Evolutionary conservation across 192 early-diverging fungal species (phyloP), one percentile per base, ranked within the genome.

Genomic region (Mycoemilia scoparia): DNA sequence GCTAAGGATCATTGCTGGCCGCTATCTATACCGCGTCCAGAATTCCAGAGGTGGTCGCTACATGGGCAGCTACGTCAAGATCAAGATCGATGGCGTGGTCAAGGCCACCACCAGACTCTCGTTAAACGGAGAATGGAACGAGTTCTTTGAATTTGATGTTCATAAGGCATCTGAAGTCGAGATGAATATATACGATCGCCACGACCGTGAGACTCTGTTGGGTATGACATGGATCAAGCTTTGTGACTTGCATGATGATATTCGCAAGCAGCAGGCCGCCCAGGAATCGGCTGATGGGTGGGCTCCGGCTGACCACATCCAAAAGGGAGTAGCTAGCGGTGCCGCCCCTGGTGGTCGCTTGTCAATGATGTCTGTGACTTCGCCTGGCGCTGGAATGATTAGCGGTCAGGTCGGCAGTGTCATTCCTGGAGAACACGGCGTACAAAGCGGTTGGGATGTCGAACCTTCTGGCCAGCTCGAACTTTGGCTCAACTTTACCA

Each of bases 151-250:
- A 41, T 74, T 92, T 15, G 63, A 71, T 32, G 79, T 98, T 21
- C 82, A 91, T 42, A 82, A 81, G 53, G 85, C 79, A 2, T 76
- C 79, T 10, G 95, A 98, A 39, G 69, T 95, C 5, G 95, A 98
- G 54, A 62, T 98, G 21, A 71, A 81, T 6, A 62, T 98, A 15
- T 83, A 79, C 43, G 95, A 98, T 51, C 84, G 73, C 17, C 48
- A 58, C 9, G 76, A 78, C 40, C 73, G 71, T 43, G 53, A 62
- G 39, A 70, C 71, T 25, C 67, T 91, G 24, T 63, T 92, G 45
- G 84, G 83, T 5, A 54, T 92, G 38, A 51, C 82, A 43, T 98
- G 95, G 95, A 70, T 96, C 35, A 87, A 87, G 41, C 69, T 96
- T 21, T 78, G 77, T 1, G 93, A 98, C 44, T 73, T 98, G 32